These are phyloP conservation scores for Ailanthus altissimus DNA, from an alignment of 345 rosid species.

Conservation along the genomic window DNA sequence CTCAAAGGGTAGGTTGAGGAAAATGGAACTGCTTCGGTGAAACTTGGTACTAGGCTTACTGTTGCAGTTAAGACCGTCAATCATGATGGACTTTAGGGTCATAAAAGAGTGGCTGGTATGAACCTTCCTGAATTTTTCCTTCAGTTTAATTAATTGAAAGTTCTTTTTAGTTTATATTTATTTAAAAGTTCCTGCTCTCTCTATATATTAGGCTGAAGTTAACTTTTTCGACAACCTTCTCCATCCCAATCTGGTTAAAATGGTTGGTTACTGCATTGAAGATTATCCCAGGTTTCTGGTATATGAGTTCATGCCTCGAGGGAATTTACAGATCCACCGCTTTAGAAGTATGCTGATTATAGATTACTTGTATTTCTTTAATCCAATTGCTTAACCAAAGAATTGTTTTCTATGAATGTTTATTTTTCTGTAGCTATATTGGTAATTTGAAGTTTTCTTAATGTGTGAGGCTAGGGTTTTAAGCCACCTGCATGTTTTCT, in stretches of 20 bases:
- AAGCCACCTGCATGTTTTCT: background rate
- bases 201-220: slow-evolving; percentile 64
- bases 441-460: background rate
- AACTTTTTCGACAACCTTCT: slow-evolving; percentile 74
- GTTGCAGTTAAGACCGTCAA: slow-evolving; percentile 90
- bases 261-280: slow-evolving; percentile 80
- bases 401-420: background rate
- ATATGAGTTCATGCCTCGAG: slow-evolving; percentile 79
- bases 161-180: slow-evolving; percentile 3
- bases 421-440: background rate
- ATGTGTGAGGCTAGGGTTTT: background rate
- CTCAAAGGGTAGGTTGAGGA: slow-evolving; percentile 91
- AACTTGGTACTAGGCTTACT: slow-evolving; percentile 87
- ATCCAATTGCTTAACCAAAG: background rate
- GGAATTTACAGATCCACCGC: slow-evolving; percentile 82
- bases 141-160: background rate
- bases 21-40: slow-evolving; percentile 84
- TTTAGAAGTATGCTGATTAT: slow-evolving; percentile 61
- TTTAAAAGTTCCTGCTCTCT: slow-evolving; percentile 1
- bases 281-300: slow-evolving; percentile 74
- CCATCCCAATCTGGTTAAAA: slow-evolving; percentile 71
- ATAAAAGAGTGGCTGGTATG: slow-evolving; percentile 95
- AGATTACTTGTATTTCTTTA: background rate
- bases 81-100: slow-evolving; percentile 96
- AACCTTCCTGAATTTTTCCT: slow-evolving; percentile 8